Conservation (phyloP, 139 green algal species). For the Chlorella sp. region DNA sequence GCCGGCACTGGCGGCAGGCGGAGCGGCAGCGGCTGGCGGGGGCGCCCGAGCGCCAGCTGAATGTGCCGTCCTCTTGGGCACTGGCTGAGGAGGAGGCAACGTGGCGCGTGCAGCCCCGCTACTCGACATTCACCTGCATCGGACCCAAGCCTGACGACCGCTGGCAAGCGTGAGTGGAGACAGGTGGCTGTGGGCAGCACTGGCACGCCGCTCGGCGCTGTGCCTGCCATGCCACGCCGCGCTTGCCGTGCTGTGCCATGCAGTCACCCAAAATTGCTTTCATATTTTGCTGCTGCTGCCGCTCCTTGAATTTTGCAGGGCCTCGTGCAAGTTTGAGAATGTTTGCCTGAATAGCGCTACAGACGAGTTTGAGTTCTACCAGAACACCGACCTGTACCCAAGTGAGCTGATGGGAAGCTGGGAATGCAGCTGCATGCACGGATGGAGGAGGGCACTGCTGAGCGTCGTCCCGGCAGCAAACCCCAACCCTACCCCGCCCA, state of each 20-base stretch:
- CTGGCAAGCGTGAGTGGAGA: slow-evolving; percentile 26
- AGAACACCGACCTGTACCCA: slow-evolving; percentile 4
- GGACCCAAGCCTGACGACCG: slow-evolving; percentile 18
- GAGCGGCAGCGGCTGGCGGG: no score
- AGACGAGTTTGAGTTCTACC: slow-evolving; percentile 29
- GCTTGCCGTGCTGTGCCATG: no score
- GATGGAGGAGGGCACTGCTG: no score
- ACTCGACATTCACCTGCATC: slow-evolving; percentile 38
- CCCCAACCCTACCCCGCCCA: no score
- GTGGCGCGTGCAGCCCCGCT: neutral
- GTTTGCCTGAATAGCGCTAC: slow-evolving; percentile 30
- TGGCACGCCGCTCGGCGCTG: neutral
- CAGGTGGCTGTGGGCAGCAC: neutral
- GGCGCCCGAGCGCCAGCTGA: no score
- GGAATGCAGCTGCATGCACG: no score
- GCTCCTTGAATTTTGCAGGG: slow-evolving; percentile 17
- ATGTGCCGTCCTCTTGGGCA: neutral
- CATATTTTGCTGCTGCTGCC: no score
- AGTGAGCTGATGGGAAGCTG: no score
- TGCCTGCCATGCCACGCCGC: neutral
- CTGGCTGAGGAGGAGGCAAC: neutral
- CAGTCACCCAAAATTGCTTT: no score
- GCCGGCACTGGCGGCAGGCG: no score
- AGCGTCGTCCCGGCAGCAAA: no score
- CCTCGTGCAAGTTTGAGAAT: slow-evolving; percentile 37